Percentiles rank a stretch among this genome's conserved stretches.
Evolutionary conservation across 2,329 filamentous ascomycete genomes (phyloP).

Genomic region (Achaetomium macrosporum): DNA sequence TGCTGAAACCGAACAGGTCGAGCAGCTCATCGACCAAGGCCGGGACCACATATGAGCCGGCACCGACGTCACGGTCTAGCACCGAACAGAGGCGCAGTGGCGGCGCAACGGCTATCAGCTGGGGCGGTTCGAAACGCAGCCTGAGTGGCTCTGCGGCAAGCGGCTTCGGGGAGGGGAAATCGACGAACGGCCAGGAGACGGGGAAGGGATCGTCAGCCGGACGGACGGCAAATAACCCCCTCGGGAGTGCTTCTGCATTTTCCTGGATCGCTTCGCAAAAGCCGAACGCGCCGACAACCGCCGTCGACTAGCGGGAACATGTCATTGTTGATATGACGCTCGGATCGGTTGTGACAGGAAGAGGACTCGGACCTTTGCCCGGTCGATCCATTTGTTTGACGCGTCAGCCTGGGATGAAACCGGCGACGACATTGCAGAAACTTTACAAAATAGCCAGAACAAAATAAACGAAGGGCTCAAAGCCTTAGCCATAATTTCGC

Average conservation of each 20-base stretch:
- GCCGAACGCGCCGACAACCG: slow-evolving; percentile 36
- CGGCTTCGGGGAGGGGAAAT: slow-evolving; percentile 26
- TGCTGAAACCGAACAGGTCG: slow-evolving; percentile 72
- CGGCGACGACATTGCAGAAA: too few species aligned
- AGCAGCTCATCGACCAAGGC: slow-evolving; percentile 46
- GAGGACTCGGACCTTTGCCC: too few species aligned
- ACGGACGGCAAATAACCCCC: slow-evolving; percentile 65
- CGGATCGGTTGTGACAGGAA: too few species aligned
- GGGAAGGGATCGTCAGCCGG: slow-evolving; percentile 34
- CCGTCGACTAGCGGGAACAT: slow-evolving; percentile 27
- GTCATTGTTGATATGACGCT: too few species aligned
- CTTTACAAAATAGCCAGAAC: too few species aligned
- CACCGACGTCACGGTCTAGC: slow-evolving; percentile 39
- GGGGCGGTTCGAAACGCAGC: slow-evolving; percentile 44
- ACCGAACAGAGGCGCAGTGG: slow-evolving; percentile 39
- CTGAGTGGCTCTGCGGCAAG: slow-evolving; percentile 29
- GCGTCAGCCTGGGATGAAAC: too few species aligned
- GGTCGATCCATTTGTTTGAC: too few species aligned
- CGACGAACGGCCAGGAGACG: slow-evolving; percentile 11
- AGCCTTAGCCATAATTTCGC: too few species aligned
- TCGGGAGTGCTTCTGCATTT: slow-evolving; percentile 90
- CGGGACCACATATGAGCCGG: slow-evolving; percentile 48
- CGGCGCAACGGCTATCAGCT: slow-evolving; percentile 17
- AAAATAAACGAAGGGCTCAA: too few species aligned
- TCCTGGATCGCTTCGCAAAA: slow-evolving; percentile 71